Evolutionary conservation across 2,329 filamentous ascomycete species (phyloP).

Genomic region (Knoxdaviesia proteae): DNA sequence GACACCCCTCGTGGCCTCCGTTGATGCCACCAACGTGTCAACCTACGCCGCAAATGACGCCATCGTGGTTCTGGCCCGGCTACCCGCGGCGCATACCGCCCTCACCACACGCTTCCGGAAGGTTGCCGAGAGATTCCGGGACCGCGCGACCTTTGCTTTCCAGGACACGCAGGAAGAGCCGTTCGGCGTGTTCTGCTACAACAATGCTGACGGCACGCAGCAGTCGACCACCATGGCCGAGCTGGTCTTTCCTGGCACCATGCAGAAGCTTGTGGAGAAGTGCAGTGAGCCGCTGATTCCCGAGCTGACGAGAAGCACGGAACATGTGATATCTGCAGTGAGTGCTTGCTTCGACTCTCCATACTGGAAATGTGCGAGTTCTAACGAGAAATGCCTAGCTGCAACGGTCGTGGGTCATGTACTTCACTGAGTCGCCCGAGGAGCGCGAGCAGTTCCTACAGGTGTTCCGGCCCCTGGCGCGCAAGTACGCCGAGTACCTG

Average conservation of each 20-base stretch:
- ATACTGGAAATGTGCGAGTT: no score
- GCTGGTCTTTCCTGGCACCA: constrained; percentile 11
- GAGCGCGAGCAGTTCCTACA: constrained; percentile 15
- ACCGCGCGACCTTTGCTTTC: constrained; percentile 21
- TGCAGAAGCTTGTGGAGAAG: constrained; percentile 16
- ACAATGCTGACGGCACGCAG: constrained; percentile 17
- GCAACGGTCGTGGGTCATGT: constrained; percentile 18
- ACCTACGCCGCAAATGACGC: constrained; percentile 18
- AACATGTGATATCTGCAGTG: no score
- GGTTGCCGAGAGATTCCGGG: constrained; percentile 15
- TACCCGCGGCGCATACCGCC: constrained; percentile 11
- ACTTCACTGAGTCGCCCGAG: constrained; percentile 7
- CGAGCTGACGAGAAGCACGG: constrained; percentile 20
- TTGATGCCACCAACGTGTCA: background rate
- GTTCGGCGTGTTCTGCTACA: constrained; percentile 16
- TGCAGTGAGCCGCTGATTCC: constrained; percentile 20
- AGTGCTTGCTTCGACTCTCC: no score
- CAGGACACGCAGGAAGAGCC: background rate
- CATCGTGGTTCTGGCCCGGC: constrained; percentile 19
- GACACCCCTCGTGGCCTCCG: background rate
- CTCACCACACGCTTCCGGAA: constrained; percentile 12
- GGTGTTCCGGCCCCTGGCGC: constrained; percentile 18
- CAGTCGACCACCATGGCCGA: constrained; percentile 11
- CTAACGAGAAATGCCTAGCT: constrained; percentile 8
- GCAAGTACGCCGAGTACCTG: constrained; percentile 24